Conservation (phyloP, 176 grass and related monocot genomes). For the Dendrocalamus sinicus region DNA sequence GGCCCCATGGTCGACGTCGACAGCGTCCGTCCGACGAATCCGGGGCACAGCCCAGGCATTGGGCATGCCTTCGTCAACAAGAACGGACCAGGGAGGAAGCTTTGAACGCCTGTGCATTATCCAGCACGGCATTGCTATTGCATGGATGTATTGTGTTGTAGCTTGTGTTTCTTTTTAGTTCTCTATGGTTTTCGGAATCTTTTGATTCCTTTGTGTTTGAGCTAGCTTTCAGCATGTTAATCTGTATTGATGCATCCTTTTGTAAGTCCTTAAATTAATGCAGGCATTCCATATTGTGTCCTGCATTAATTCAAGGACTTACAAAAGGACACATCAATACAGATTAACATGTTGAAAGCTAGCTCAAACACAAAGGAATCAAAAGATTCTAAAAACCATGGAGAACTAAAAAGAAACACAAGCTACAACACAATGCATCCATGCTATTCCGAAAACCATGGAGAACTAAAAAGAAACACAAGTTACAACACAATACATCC, state of each 20-base stretch:
- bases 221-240: not conserved
- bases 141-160: not conserved
- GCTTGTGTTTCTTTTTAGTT: not conserved
- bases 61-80: constrained; percentile 46
- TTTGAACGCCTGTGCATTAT: not conserved
- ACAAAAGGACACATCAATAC: no score
- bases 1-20: not conserved
- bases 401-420: no score
- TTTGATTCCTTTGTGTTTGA: not conserved
- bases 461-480: no score
- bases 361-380: no score
- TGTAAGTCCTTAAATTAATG: not conserved
- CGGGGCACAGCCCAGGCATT: constrained; percentile 31
- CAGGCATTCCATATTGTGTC: not conserved
- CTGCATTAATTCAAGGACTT: no score
- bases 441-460: no score
- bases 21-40: constrained; percentile 19
- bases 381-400: no score
- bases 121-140: not conserved
- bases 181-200: not conserved
- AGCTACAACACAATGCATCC: no score
- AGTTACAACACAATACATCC: no score
- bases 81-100: constrained; percentile 18
- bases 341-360: no score
- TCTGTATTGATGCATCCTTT: not conserved